A percentile compares a stretch with the other conserved stretches of the same genome.
Evolutionary conservation across 2,329 filamentous ascomycete species (phyloP).

Genomic region (Cladosporium sp.): DNA sequence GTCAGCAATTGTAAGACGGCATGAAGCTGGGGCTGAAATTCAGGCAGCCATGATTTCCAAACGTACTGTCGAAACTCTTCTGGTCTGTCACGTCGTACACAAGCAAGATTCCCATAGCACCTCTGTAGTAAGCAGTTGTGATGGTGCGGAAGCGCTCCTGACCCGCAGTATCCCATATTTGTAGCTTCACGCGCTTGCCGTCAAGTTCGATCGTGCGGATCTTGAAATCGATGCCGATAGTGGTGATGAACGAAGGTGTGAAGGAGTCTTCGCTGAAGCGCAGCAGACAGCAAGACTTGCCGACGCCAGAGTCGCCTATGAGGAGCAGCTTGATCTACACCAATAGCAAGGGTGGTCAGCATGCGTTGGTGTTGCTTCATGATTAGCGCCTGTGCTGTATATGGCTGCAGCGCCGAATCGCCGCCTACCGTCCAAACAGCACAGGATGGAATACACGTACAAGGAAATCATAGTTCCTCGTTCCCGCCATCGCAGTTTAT

Average conservation of each 20-base stretch:
- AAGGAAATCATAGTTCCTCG: constrained; percentile 98
- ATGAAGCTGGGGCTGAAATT: not conserved
- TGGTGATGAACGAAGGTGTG: constrained; percentile 96
- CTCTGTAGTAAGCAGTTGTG: constrained; percentile 96
- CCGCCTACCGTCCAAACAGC: not conserved
- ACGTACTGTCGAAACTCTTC: constrained; percentile 88
- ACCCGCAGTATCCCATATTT: constrained; percentile 99
- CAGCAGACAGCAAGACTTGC: constrained; percentile 94
- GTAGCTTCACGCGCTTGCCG: constrained; percentile 96
- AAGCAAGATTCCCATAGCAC: constrained; percentile 95
- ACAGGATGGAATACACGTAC: constrained; percentile 51
- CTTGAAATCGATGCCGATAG: constrained; percentile 99
- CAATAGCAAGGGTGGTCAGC: constrained; percentile 18
- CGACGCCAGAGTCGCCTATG: constrained; percentile 93
- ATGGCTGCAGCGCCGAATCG: not conserved
- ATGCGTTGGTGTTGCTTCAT: not conserved
- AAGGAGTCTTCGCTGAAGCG: constrained; percentile 97
- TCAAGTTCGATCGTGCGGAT: constrained; percentile 98
- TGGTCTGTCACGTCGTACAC: constrained; percentile 99
- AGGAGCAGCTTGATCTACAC: constrained; percentile 89
- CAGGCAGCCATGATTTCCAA: not conserved
- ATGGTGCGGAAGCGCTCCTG: constrained; percentile 99
- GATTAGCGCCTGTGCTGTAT: not conserved
- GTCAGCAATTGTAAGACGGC: not conserved
- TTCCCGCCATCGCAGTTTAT: constrained; percentile 70